These are phyloP conservation scores for Lodderomyces parapsilosis DNA, from an alignment of 1,139 yeast species.

Conservation along the genomic window DNA sequence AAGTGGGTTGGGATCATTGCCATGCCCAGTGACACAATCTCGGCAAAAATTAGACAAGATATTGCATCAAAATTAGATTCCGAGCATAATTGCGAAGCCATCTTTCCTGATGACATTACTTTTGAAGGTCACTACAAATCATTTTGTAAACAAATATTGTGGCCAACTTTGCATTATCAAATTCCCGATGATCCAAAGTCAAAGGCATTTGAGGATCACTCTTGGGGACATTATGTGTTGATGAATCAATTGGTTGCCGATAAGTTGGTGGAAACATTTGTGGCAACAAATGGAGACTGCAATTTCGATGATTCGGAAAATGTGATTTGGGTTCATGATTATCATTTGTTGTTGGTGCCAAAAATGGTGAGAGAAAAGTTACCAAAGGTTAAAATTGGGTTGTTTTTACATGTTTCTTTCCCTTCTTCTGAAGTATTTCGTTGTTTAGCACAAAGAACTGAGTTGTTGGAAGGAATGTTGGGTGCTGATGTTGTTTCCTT, in stretches of 20 bases:
- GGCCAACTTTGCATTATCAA: conserved; percentile 97
- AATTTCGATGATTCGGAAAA: conserved; percentile 43
- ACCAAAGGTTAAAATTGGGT: conserved; percentile 87
- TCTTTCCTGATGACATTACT: conserved; percentile 71
- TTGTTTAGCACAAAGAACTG: conserved; percentile 84
- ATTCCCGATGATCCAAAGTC: conserved; percentile 94
- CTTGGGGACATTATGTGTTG: conserved; percentile 81
- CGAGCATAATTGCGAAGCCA: conserved; percentile 60
- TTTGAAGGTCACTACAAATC: conserved; percentile 89
- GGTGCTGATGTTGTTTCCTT: conserved; percentile 89
- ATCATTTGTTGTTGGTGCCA: conserved; percentile 86
- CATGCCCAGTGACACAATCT: conserved; percentile 83
- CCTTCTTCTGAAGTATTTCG: conserved; percentile 96
- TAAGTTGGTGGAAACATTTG: conserved; percentile 61
- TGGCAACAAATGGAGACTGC: conserved; percentile 47
- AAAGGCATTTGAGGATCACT: conserved; percentile 92
- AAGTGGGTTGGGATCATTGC: conserved; percentile 90
- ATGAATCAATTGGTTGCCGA: conserved; percentile 83
- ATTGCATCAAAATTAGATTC: conserved; percentile 45
- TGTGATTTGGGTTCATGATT: conserved; percentile 89
- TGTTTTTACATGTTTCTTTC: conserved; percentile 89
- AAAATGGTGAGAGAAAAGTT: conserved; percentile 72
- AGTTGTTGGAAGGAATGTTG: conserved; percentile 75
- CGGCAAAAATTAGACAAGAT: conserved; percentile 49
- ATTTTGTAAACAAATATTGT: conserved; percentile 87